Base-by-base conservation (phyloP, 2,329 filamentous ascomycete genomes). In the Aureobasidium sp. region DNA sequence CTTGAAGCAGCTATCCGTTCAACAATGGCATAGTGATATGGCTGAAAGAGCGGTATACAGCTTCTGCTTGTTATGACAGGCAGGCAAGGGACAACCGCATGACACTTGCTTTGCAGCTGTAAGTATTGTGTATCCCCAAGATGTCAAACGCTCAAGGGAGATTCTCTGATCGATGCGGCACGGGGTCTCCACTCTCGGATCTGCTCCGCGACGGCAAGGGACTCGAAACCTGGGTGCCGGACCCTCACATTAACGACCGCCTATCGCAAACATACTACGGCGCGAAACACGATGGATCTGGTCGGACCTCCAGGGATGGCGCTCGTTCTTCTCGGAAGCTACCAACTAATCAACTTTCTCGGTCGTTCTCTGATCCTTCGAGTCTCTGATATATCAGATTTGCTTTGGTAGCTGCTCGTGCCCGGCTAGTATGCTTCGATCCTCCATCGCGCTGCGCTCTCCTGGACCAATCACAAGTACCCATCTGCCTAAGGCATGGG, bases 211-310 rank as follows among this genome's bases (percentile, higher is more conserved):
- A 27, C 22, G 14, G 54, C 54, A 58, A 58, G 54, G 54, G 42
- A 48, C 9, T 48, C 31, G 39, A 19, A 48, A 58, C 54, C 54
- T 9, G 54, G 54, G 33, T 58, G 54, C 54, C 42, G 54, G 54
- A 58, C 31, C 39, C 15, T 48, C 40, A 48, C 29, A n/a, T 48
- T 42, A 3, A 35, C 40, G 9, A 29, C 42, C 17, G 9, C 33
- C 42, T 47, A 31, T 33, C 19, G 37, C 24, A 29, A 53, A 44
- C 24, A 24, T 29, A 5, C 5, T 33, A 17, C 37, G 19, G 24
- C 35, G 12, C 8, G 24, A 42, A 31, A 29, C 22, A 29, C 19
- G 15, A 39, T 45, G 12, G 29, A 35, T 9, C 29, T 37, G 39
- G n/a, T 45, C 40, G 15, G 39, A 57, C 39, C 24, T 24, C 29